Evolutionary conservation across 768 basidiomycete species (phyloP).

Genomic region (Fomitopsis serialis): DNA sequence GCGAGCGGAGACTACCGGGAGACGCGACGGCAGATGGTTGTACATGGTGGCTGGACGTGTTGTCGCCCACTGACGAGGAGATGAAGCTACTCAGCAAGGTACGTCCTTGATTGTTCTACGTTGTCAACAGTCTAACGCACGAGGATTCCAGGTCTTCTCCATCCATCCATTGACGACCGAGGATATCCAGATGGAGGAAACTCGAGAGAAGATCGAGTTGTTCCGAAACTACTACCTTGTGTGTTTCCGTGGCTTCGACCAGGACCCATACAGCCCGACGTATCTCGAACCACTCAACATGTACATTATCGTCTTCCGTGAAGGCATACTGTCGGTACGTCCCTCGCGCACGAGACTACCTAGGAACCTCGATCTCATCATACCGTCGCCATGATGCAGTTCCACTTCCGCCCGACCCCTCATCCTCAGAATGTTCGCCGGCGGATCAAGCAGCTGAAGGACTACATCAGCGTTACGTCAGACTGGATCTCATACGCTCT

Average conservation of each 20-base stretch:
- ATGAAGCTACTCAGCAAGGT: slow-evolving; percentile 97
- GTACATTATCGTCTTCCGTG: slow-evolving; percentile 99
- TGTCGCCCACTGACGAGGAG: slow-evolving; percentile 93
- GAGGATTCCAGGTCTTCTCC: slow-evolving; percentile 67
- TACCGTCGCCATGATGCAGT: slow-evolving; percentile 37
- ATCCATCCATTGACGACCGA: slow-evolving; percentile 98
- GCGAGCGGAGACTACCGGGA: slow-evolving; percentile 15
- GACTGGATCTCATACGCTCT: slow-evolving; percentile 99
- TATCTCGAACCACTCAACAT: slow-evolving; percentile 98
- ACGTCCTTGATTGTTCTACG: neutral
- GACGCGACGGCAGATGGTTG: slow-evolving; percentile 52
- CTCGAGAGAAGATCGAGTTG: slow-evolving; percentile 98
- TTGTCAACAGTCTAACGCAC: neutral
- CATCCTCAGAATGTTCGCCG: slow-evolving; percentile 97
- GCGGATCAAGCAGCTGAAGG: slow-evolving; percentile 97
- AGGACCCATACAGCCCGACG: slow-evolving; percentile 95
- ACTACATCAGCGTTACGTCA: slow-evolving; percentile 97
- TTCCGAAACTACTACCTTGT: slow-evolving; percentile 99
- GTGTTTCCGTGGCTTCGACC: slow-evolving; percentile 98
- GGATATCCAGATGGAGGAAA: slow-evolving; percentile 99
- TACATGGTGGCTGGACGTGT: slow-evolving; percentile 97
- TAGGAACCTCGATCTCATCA: neutral
- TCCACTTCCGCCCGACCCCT: slow-evolving; percentile 95
- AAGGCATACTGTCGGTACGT: slow-evolving; percentile 89
- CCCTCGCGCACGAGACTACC: neutral